These are phyloP conservation scores for Beauveria rudraprayagi DNA, from an alignment of 2,329 filamentous ascomycete genomes.

Conservation along the genomic window DNA sequence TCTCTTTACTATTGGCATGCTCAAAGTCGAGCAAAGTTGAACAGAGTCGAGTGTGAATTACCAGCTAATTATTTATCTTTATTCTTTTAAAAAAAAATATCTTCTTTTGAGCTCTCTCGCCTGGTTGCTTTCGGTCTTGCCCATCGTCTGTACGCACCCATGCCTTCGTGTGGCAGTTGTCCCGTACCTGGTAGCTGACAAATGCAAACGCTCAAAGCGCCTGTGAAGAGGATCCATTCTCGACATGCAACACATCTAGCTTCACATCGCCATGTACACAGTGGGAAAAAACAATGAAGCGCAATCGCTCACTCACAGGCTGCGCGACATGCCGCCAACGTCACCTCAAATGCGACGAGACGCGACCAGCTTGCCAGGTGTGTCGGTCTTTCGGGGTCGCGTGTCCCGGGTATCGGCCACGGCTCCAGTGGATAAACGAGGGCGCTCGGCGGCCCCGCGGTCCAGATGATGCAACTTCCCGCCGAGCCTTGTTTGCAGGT, in stretches of 20 bases:
- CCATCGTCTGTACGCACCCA: no score
- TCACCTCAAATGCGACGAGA: constrained; percentile 15
- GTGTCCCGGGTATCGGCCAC: constrained; percentile 14
- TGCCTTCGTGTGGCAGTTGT: no score
- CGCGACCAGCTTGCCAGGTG: constrained; percentile 13
- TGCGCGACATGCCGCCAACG: constrained; percentile 3
- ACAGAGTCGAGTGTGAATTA: no score
- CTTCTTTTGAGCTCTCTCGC: no score
- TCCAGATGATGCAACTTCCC: background rate
- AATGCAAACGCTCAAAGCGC: no score
- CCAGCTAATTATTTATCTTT: no score
- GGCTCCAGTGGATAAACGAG: constrained; percentile 14
- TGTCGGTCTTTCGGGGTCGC: constrained; percentile 11
- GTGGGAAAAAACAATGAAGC: background rate
- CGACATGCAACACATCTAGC: background rate
- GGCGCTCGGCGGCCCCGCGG: background rate
- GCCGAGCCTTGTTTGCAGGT: background rate
- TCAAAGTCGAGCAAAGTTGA: no score
- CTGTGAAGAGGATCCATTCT: no score
- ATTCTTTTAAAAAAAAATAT: no score
- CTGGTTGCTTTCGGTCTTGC: no score
- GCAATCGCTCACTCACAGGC: background rate
- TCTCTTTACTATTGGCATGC: no score
- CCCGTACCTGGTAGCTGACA: no score
- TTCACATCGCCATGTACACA: background rate